These are phyloP conservation scores for Colletotrichum lentis DNA, from an alignment of 2,329 filamentous ascomycete species.

Conservation along the genomic window DNA sequence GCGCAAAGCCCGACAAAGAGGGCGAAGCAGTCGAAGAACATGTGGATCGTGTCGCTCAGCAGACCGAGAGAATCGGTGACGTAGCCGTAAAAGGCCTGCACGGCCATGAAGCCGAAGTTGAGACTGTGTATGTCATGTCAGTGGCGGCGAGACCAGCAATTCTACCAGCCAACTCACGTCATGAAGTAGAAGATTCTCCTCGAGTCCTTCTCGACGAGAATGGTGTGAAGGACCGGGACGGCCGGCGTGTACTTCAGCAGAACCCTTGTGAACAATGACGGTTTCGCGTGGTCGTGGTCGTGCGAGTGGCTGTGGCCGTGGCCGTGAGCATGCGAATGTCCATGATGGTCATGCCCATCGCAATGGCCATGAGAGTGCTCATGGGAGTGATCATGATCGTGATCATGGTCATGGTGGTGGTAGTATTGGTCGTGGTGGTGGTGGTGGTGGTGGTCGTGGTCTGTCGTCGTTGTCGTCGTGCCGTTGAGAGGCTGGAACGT, in stretches of 20 bases:
- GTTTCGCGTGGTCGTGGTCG: conserved; percentile 53
- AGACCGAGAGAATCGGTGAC: conserved; percentile 91
- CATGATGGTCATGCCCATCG: conserved; percentile 45
- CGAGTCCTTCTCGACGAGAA: conserved; percentile 90
- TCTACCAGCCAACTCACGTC: conserved; percentile 63
- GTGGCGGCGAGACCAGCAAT: conserved; percentile 18
- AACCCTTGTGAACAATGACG: conserved; percentile 75
- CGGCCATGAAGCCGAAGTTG: conserved; percentile 93
- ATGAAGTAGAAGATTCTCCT: conserved; percentile 98
- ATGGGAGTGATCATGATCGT: conserved; percentile 41
- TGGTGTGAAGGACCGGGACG: conserved; percentile 83
- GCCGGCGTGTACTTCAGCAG: conserved; percentile 74
- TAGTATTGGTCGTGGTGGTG: conserved; percentile 43
- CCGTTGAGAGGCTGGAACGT: conserved; percentile 35
- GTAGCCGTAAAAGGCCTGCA: conserved; percentile 94
- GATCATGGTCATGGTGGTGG: conserved; percentile 41
- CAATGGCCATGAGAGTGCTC: conserved; percentile 41
- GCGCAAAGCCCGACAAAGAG: conserved; percentile 89
- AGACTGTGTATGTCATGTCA: conserved; percentile 62
- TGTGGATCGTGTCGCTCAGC: conserved; percentile 97
- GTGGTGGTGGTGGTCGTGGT: conserved; percentile 41
- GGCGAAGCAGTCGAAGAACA: conserved; percentile 98
- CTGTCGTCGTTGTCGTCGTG: conserved; percentile 21
- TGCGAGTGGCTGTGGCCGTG: conserved; percentile 43
- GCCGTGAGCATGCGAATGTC: conserved; percentile 41